phyloP scores from a whole-genome alignment of 208 protist species.

The Acanthamoeba lenticulata region DNA sequence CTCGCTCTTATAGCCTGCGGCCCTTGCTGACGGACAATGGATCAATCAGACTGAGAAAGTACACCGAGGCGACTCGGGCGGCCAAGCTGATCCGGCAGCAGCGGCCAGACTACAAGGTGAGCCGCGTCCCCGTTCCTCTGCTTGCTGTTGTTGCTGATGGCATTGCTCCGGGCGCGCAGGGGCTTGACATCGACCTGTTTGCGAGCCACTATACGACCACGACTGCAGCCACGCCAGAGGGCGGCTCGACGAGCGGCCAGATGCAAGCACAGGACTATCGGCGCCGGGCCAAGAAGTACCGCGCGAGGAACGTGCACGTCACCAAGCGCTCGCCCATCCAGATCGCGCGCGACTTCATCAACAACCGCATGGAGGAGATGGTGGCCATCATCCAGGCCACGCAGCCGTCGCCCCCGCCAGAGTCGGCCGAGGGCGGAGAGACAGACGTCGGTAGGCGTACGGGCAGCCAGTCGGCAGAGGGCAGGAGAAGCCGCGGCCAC shows the following conservation, averaged over 20 bases:
- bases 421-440: background rate
- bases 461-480: too few species aligned
- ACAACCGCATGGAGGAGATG: conserved; percentile 5
- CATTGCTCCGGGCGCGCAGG: background rate
- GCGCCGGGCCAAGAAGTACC: background rate
- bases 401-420: background rate
- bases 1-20: background rate
- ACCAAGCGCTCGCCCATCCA: conserved; percentile 1
- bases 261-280: background rate
- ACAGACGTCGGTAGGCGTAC: background rate
- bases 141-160: background rate
- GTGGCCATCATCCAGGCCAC: background rate
- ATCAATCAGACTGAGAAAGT: background rate
- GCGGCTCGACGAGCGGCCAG: background rate
- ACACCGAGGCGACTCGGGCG: background rate
- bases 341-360: background rate
- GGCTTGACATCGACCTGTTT: background rate
- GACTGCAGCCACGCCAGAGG: background rate
- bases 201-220: background rate
- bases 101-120: background rate
- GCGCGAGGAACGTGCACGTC: conserved; percentile 36
- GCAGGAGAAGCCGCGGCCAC: too few species aligned
- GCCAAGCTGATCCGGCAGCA: background rate
- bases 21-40: background rate
- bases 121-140: background rate